Percentiles rank a stretch among this genome's conserved stretches.
Evolutionary conservation across 2,329 filamentous ascomycete genomes (phyloP).

Genomic region (Madurella mycetomatis): DNA sequence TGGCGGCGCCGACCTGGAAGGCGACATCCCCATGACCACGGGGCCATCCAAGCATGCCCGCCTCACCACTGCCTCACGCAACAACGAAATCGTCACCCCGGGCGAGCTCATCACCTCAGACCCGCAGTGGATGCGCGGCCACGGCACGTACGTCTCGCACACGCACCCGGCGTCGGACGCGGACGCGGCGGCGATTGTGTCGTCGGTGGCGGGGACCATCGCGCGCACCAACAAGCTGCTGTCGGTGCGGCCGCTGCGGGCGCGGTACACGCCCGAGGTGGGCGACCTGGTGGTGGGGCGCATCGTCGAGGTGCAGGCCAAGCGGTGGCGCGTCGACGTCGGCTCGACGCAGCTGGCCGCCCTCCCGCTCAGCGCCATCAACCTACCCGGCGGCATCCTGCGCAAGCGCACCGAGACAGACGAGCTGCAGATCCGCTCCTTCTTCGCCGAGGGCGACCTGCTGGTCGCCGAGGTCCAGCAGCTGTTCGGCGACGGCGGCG

Average conservation of each 20-base stretch:
- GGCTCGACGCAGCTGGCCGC: constrained; percentile 80
- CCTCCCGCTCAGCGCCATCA: constrained; percentile 84
- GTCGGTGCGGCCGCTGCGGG: constrained; percentile 82
- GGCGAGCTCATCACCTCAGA: constrained; percentile 85
- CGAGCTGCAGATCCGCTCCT: constrained; percentile 94
- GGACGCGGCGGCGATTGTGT: constrained; percentile 64
- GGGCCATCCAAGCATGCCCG: neutral
- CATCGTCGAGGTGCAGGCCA: constrained; percentile 90
- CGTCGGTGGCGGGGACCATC: constrained; percentile 85
- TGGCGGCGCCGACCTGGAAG: constrained; percentile 37
- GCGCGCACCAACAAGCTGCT: constrained; percentile 96
- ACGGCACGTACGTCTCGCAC: constrained; percentile 77
- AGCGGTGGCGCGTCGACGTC: constrained; percentile 93
- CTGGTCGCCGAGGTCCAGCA: constrained; percentile 93
- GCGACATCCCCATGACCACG: constrained; percentile 40
- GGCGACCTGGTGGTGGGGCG: constrained; percentile 92
- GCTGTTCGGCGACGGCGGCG: constrained; percentile 78
- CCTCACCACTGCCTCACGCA: neutral
- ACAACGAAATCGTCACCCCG: constrained; percentile 68
- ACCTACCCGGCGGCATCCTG: constrained; percentile 88
- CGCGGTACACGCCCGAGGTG: constrained; percentile 92
- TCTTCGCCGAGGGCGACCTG: constrained; percentile 92
- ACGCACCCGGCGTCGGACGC: constrained; percentile 20
- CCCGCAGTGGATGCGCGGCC: constrained; percentile 97
- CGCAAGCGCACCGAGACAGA: constrained; percentile 90